Base-by-base conservation (phyloP, 805 yeast species). In the Metschnikowia anglica region DNA sequence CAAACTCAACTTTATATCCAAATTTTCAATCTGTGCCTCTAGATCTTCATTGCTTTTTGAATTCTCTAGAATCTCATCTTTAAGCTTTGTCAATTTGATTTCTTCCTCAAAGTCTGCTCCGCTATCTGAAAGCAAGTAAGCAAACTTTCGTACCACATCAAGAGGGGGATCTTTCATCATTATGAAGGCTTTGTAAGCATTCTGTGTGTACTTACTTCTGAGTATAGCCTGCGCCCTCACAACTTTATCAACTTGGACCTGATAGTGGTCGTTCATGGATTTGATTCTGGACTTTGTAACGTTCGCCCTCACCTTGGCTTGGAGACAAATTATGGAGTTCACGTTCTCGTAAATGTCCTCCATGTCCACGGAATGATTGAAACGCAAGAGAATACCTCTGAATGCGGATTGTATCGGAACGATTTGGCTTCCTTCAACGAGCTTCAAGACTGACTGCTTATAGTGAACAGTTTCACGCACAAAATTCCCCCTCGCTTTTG, bases 61-160 rank as follows among this genome's bases (percentile, higher is more conserved):
- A 44, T 77, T 82, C 27, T 79, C 82, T 37, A 83, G 77, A 27
- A 91, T 84, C 24, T 73, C 66, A 41, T 86, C 88, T 55, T 87
- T 82, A 43, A 77, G 61, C 39, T 76, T 77, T 35, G 86, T 86
- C 31, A 89, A 65, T 42, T 74, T 77, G 47, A 84, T 71, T 52
- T 88, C 96, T 47, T 85, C 83, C 39, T 81, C 85, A 58, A 82
- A 82, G 55, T 88, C 96, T 11, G 73, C 70, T 40, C 83, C 87
- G 47, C 78, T 80, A 49, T 82, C 88, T 44, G 85, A 83, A 34
- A 93, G 64, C 31, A 93, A 63, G 52, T 80, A 78, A 2, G 90
- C 85, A 63, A 89, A 93, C 44, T 80, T 81, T 53, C 81, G 77
- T 18, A 93, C 82, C 0, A 88, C 85, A 24, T 81, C 66, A 37